Percentiles rank a stretch among this genome's conserved stretches.
phyloP scores from a whole-genome alignment of 2,329 filamentous ascomycete genomes.

The Westerdykella ornata region DNA sequence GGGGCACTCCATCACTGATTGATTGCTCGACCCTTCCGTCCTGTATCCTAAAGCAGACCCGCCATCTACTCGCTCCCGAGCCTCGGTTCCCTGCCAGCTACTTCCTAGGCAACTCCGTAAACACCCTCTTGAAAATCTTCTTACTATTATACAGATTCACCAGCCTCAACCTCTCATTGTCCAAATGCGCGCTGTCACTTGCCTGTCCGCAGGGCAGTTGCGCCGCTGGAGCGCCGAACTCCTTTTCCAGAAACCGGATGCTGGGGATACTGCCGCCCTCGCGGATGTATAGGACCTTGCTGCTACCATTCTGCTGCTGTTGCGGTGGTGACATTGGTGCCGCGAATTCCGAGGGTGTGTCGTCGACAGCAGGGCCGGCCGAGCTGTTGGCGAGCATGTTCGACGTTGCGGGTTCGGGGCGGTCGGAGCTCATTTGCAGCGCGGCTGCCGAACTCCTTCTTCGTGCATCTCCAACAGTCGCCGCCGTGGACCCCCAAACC shows the following conservation, averaged over 20 bases:
- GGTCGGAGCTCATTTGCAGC: constrained; percentile 6
- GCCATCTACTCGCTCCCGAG: too few relatives aligned
- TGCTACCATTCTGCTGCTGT: constrained; percentile 7
- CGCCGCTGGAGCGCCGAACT: constrained; percentile 83
- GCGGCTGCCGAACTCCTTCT: constrained; percentile 19
- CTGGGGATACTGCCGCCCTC: constrained; percentile 94
- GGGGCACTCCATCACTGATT: too few relatives aligned
- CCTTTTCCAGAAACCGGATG: constrained; percentile 89
- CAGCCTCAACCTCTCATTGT: constrained; percentile 87
- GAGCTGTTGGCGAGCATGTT: constrained; percentile 46
- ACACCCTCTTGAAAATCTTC: constrained; percentile 85
- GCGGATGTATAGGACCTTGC: constrained; percentile 80
- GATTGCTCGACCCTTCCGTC: too few relatives aligned
- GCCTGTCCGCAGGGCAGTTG: constrained; percentile 93
- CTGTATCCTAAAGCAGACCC: too few relatives aligned
- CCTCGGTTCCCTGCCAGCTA: too few relatives aligned
- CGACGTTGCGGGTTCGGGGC: constrained; percentile 44
- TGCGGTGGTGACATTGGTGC: neutral
- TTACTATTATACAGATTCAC: constrained; percentile 84
- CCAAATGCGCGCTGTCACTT: constrained; percentile 86
- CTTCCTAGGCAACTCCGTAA: constrained; percentile 54
- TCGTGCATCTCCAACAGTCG: constrained; percentile 12
- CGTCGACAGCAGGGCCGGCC: neutral
- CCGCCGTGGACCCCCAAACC: constrained; percentile 62
- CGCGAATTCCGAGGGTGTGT: neutral